These are phyloP conservation scores for Lactarius trivialis DNA, from an alignment of 768 basidiomycete genomes.

Conservation along the genomic window DNA sequence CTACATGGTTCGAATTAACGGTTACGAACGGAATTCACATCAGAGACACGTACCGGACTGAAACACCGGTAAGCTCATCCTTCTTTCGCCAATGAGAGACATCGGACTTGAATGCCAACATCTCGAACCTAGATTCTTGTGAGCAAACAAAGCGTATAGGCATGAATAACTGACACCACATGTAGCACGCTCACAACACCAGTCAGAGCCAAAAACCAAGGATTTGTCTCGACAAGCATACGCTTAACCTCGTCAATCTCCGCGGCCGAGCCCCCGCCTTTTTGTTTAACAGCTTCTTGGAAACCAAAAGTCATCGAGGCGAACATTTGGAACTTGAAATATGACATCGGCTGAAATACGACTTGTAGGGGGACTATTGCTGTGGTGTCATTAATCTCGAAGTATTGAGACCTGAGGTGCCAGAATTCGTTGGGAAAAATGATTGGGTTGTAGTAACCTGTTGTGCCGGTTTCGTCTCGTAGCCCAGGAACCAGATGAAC, in stretches of 20 bases:
- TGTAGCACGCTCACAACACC: constrained; percentile 83
- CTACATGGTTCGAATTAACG: constrained; percentile 2
- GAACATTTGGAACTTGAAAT: constrained; percentile 83
- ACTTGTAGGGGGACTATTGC: constrained; percentile 72
- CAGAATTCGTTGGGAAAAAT: constrained; percentile 95
- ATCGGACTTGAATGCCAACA: constrained; percentile 93
- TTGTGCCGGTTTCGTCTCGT: constrained; percentile 58
- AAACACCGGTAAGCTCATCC: constrained; percentile 93
- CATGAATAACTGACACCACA: constrained; percentile 53
- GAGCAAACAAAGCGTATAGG: constrained; percentile 12
- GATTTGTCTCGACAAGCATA: constrained; percentile 85
- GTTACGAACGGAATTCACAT: constrained; percentile 24
- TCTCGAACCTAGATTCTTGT: constrained; percentile 63
- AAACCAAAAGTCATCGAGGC: constrained; percentile 82
- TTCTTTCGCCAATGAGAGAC: constrained; percentile 94
- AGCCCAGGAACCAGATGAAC: constrained; percentile 51
- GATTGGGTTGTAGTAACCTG: constrained; percentile 78
- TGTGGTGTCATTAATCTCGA: constrained; percentile 83
- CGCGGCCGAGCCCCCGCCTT: constrained; percentile 50
- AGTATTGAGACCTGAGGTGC: constrained; percentile 74
- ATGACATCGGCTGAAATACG: constrained; percentile 78
- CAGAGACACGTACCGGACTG: constrained; percentile 54
- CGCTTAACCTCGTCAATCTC: constrained; percentile 95
- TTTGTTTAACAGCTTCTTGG: constrained; percentile 75
- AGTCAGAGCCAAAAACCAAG: constrained; percentile 82